Evolutionary conservation across 257 asterid species (phyloP).

Genomic region (Nicotiana benthamiana): DNA sequence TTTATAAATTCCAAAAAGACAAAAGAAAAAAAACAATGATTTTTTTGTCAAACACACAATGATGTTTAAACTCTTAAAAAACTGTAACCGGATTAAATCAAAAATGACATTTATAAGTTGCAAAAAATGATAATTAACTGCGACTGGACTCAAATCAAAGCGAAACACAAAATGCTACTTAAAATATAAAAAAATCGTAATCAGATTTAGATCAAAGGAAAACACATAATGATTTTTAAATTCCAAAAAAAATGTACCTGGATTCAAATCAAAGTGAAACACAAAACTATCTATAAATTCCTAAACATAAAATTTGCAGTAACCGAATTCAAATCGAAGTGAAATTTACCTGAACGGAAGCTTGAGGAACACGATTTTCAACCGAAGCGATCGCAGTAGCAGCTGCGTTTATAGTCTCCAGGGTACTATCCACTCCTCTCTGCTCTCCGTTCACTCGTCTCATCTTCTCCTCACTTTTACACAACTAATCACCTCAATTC

Average conservation of each 20-base stretch:
- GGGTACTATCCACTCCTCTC: constrained; percentile 39
- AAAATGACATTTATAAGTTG: neutral
- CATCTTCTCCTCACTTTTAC: constrained; percentile 8
- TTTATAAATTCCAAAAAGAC: neutral
- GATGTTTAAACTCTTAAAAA: neutral
- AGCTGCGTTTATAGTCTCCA: constrained; percentile 88
- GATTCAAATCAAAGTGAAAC: neutral
- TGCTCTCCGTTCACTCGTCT: constrained; percentile 12
- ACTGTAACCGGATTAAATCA: neutral
- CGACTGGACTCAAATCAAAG: neutral
- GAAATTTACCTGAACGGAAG: constrained; percentile 47
- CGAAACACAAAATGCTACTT: no score
- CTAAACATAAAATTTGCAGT: neutral
- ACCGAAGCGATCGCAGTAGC: constrained; percentile 80
- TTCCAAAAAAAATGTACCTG: neutral
- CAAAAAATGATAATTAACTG: neutral
- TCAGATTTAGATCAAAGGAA: neutral
- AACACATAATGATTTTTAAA: no score
- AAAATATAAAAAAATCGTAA: neutral
- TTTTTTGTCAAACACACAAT: neutral
- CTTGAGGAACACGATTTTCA: constrained; percentile 47
- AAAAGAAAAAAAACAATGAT: no score
- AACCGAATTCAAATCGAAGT: neutral
- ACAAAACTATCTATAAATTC: neutral
- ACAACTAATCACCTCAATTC: neutral